These are phyloP conservation scores for Apophysomyces ossiformis DNA, from an alignment of 371 early-diverging fungal genomes.

Conservation along the genomic window DNA sequence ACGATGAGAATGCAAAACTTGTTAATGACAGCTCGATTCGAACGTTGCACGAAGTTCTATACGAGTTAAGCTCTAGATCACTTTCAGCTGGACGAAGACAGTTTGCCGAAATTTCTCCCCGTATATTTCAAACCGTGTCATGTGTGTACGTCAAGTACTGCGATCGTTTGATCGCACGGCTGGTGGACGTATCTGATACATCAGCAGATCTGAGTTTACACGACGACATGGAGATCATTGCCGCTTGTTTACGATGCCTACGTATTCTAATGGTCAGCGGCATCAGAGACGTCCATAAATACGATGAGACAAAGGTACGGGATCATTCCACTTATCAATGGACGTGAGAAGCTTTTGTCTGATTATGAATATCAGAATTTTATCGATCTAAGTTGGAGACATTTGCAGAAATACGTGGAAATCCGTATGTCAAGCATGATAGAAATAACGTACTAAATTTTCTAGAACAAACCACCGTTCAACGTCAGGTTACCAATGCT, in stretches of 20 bases:
- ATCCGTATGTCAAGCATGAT: conserved; percentile 41
- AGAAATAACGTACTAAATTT: too few species aligned
- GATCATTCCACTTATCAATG: not conserved
- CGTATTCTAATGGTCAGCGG: conserved; percentile 76
- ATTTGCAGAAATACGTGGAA: conserved; percentile 64
- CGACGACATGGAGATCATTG: conserved; percentile 53
- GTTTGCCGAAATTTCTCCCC: conserved; percentile 71
- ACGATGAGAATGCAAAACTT: conserved; percentile 40
- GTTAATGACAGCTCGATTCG: conserved; percentile 77
- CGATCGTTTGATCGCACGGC: conserved; percentile 31
- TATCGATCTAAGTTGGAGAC: conserved; percentile 53
- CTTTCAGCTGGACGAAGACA: conserved; percentile 69
- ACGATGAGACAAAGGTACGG: conserved; percentile 60
- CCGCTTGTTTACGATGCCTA: conserved; percentile 72
- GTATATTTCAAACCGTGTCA: conserved; percentile 63
- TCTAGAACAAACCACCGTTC: conserved; percentile 12
- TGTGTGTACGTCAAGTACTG: conserved; percentile 62
- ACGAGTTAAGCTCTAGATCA: conserved; percentile 79
- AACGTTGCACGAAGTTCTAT: conserved; percentile 78
- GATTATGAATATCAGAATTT: conserved; percentile 38
- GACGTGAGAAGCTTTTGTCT: not conserved
- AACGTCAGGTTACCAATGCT: not conserved
- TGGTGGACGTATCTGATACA: conserved; percentile 10
- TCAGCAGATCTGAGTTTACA: not conserved
- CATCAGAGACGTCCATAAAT: conserved; percentile 68